Conservation (phyloP, 805 yeast species). For the Candida koratica region DNA sequence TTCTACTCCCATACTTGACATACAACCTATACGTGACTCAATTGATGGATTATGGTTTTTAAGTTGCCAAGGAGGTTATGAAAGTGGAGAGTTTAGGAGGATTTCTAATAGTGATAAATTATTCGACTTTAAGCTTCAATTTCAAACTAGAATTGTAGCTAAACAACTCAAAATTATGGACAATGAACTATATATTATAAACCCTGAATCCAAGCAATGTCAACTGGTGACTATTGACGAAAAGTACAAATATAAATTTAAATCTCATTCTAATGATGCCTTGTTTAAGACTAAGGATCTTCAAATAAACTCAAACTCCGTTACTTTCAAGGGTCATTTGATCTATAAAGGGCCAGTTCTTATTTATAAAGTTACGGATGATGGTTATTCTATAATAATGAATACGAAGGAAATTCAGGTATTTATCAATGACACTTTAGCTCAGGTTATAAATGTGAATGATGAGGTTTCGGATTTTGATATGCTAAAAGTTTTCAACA, state of each 20-base stretch:
- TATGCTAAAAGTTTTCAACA: conserved; percentile 7
- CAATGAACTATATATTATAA: neutral
- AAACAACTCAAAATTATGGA: neutral
- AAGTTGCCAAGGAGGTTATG: conserved; percentile 33
- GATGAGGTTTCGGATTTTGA: conserved; percentile 14
- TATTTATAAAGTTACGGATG: neutral
- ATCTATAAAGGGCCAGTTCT: conserved; percentile 1
- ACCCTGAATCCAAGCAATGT: neutral
- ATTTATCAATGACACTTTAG: conserved; percentile 1
- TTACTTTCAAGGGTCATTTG: conserved; percentile 1
- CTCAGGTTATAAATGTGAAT: conserved; percentile 5
- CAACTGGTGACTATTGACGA: conserved; percentile 1
- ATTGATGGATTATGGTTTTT: conserved; percentile 14
- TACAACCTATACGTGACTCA: conserved; percentile 13
- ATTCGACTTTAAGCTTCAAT: conserved; percentile 2
- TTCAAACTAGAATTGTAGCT: conserved; percentile 6
- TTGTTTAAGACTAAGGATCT: conserved; percentile 2
- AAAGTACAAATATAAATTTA: conserved; percentile 1
- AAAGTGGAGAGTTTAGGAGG: conserved; percentile 28
- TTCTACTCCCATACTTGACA: conserved; percentile 32
- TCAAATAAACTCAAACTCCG: conserved; percentile 8
- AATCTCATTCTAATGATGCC: neutral
- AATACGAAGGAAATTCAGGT: neutral
- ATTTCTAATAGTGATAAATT: conserved; percentile 7
- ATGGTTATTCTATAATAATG: neutral